Percentiles rank a stretch among this genome's conserved stretches.
Evolutionary conservation across 1,284 basidiomycete genomes (phyloP).

Genomic region (Gomphus bonarii): DNA sequence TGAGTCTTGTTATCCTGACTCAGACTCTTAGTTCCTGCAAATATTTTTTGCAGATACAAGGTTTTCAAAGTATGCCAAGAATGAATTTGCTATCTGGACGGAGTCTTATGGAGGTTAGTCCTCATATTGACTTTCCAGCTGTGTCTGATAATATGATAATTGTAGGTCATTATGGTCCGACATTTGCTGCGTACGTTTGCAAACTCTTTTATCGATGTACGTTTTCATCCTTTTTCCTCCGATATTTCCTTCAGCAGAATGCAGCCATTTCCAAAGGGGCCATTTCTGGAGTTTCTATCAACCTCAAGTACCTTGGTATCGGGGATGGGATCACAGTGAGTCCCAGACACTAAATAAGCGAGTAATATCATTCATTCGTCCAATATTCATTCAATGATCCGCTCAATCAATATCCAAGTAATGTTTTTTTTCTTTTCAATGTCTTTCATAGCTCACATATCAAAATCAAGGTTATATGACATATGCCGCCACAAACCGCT

Average conservation of each 20-base stretch:
- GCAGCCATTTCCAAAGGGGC: slow-evolving; percentile 40
- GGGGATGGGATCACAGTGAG: slow-evolving; percentile 53
- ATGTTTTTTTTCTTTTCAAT: too few species aligned
- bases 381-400: slow-evolving; percentile 32
- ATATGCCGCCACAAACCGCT: slow-evolving; percentile 46
- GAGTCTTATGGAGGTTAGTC: slow-evolving; percentile 34
- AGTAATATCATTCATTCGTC: too few species aligned
- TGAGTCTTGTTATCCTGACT: not conserved
- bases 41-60: slow-evolving; percentile 50
- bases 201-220: not conserved
- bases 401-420: slow-evolving; percentile 18
- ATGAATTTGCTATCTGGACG: slow-evolving; percentile 50
- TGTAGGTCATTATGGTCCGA: slow-evolving; percentile 50
- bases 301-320: slow-evolving; percentile 51
- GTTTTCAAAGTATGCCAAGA: slow-evolving; percentile 40
- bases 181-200: slow-evolving; percentile 39
- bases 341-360: not conserved
- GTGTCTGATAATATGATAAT: not conserved
- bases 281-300: slow-evolving; percentile 38
- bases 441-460: not conserved
- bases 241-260: slow-evolving; percentile 52
- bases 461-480: slow-evolving; percentile 22
- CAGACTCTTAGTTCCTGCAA: slow-evolving; percentile 38
- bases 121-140: not conserved
- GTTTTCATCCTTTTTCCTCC: slow-evolving; percentile 14